A percentile compares a stretch with the other conserved stretches of the same genome.
Conservation (phyloP, 2,329 filamentous ascomycete genomes). For the Sphaerulina musiva region DNA sequence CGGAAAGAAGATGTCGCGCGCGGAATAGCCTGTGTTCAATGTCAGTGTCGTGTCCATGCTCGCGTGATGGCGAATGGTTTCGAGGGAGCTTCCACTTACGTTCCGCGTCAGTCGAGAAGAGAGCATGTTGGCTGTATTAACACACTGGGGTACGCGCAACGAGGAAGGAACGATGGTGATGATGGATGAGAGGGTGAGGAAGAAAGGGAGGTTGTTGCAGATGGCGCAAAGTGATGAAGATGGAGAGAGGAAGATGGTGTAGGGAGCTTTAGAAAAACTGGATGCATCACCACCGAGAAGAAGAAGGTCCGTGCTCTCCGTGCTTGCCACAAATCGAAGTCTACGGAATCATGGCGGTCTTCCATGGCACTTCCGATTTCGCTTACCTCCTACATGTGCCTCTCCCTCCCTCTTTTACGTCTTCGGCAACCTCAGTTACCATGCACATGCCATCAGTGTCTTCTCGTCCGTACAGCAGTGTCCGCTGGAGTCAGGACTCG, state of each 20-base stretch:
- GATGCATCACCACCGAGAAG: conserved; percentile 4
- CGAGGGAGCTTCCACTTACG: conserved; percentile 25
- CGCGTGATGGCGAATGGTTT: conserved; percentile 23
- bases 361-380: not conserved
- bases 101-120: conserved; percentile 33
- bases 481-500: no score
- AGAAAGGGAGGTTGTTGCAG: conserved; percentile 2
- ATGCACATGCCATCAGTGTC: no score
- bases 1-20: conserved; percentile 34
- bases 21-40: conserved; percentile 29
- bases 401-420: no score
- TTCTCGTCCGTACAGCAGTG: no score
- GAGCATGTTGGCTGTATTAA: conserved; percentile 30
- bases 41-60: conserved; percentile 23
- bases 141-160: conserved; percentile 22
- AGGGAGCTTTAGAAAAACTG: conserved; percentile 1
- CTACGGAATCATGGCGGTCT: not conserved
- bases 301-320: not conserved
- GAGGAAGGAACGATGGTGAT: conserved; percentile 6
- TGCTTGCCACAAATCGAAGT: not conserved
- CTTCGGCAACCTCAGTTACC: no score
- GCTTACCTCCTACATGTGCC: not conserved
- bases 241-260: not conserved
- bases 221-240: conserved; percentile 5
- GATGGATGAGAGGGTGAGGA: conserved; percentile 6